Evolutionary conservation across 192 early-diverging fungal genomes (phyloP), one percentile per base, ranked within the genome.

Genomic region (Powellomyces hirtus): DNA sequence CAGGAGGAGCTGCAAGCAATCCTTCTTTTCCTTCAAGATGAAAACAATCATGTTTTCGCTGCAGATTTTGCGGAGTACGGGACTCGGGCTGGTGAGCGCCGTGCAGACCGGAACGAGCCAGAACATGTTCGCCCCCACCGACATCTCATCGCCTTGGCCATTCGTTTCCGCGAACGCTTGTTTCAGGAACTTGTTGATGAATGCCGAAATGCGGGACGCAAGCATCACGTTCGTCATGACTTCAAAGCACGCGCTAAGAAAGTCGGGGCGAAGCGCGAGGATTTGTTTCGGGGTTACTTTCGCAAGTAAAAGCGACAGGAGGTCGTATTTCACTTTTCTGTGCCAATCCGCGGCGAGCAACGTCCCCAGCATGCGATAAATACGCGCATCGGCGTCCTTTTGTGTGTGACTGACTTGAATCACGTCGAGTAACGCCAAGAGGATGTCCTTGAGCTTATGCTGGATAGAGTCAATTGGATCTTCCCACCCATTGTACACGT

Each of bases 381-480:
- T 55, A 14, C 44, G 40, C 42, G 34, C 7, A 61, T 44, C 16
- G 36, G 44, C 57, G n/a, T 46, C 40, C 6, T 14, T 38, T 22
- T 16, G 20, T 2, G 16, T 24, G 14, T 50, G 18, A 1, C 37
- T 46, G 62, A 51, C 50, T 11, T 72, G 46, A 46, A 89, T 72
- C 20, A 92, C 84, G 37, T 86, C 88, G 31, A 95, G 59, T 27
- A 90, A 77, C 18, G 80, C 72, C 68, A 88, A 84, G 52, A 95
- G 89, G 34, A 93, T 26, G 62, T 75, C 73, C 58, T 70, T 75
- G 35, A 79, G 49, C 51, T 65, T 91, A 60, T 86, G 81, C 64
- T 93, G 91, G 16, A 93, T 84, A 2, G 89, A 79, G 44, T 95
- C 92, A 6, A 92, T 74, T 5, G 90, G 91, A 70, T 95, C 93